A percentile compares a stretch with the other conserved stretches of the same genome.
phyloP scores from a whole-genome alignment of 805 yeast species.

The Metschnikowia baotianmanensis region DNA sequence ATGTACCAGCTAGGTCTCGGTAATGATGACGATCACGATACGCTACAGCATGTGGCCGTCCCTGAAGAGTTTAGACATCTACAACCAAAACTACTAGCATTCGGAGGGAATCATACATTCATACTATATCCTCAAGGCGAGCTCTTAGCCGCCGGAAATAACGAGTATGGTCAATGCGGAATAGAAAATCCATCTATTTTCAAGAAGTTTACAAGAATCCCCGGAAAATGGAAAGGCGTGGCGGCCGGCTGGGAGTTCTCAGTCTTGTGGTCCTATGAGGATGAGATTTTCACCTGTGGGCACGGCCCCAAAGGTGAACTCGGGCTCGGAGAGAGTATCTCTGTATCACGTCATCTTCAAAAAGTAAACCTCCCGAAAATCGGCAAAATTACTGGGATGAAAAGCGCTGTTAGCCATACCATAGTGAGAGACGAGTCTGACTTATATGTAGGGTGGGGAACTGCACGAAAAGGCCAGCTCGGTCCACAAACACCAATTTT shows the following conservation, averaged over 20 bases:
- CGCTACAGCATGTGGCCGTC: constrained; percentile 15
- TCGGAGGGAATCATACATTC: constrained; percentile 89
- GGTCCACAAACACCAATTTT: constrained; percentile 15
- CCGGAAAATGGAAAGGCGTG: constrained; percentile 42
- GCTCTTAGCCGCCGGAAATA: constrained; percentile 60
- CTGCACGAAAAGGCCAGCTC: constrained; percentile 59
- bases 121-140: constrained; percentile 53
- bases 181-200: constrained; percentile 6
- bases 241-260: constrained; percentile 84
- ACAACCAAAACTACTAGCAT: constrained; percentile 46
- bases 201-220: constrained; percentile 19
- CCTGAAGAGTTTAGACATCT: constrained; percentile 22
- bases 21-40: constrained; percentile 44
- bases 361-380: constrained; percentile 7
- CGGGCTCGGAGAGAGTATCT: constrained; percentile 42
- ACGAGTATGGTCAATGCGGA: constrained; percentile 54
- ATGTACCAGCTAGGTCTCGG: constrained; percentile 66
- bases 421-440: constrained; percentile 41
- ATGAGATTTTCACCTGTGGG: constrained; percentile 55
- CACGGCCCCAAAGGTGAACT: constrained; percentile 71
- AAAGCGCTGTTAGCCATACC: constrained; percentile 47
- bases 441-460: constrained; percentile 64
- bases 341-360: neutral
- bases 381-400: constrained; percentile 14
- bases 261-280: constrained; percentile 42